These are phyloP conservation scores for Blastobotrys elegans DNA, from an alignment of 1,139 yeast genomes.

Conservation along the genomic window DNA sequence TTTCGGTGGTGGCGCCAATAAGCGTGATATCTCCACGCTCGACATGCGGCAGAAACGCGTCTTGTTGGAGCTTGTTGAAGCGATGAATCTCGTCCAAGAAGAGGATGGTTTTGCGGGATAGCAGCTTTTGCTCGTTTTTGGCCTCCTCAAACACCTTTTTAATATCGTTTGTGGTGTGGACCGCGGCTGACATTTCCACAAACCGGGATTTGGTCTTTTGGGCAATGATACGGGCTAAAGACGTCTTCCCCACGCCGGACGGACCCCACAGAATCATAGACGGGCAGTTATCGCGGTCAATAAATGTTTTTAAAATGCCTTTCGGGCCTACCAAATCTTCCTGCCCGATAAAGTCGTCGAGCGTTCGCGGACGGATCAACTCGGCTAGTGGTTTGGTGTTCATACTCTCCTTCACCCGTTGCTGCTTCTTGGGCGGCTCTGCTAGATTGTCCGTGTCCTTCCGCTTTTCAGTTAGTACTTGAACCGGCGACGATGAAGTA, in stretches of 20 bases:
- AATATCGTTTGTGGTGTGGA: slow-evolving; percentile 65
- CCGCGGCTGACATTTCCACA: slow-evolving; percentile 83
- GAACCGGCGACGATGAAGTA: slow-evolving; percentile 5
- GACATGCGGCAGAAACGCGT: slow-evolving; percentile 49
- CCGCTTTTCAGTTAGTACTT: background rate
- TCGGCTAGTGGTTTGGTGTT: slow-evolving; percentile 77
- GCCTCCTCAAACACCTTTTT: slow-evolving; percentile 71
- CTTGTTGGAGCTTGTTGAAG: slow-evolving; percentile 87
- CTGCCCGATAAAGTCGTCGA: slow-evolving; percentile 85
- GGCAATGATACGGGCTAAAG: slow-evolving; percentile 60
- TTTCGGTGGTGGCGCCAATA: slow-evolving; percentile 96
- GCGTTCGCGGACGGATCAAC: slow-evolving; percentile 64
- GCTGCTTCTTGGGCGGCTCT: background rate
- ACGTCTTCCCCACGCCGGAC: slow-evolving; percentile 92
- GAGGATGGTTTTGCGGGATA: slow-evolving; percentile 67
- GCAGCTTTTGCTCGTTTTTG: slow-evolving; percentile 57
- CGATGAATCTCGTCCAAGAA: slow-evolving; percentile 93
- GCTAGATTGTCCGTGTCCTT: background rate
- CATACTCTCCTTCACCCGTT: background rate
- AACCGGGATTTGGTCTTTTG: slow-evolving; percentile 52
- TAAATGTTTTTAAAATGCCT: slow-evolving; percentile 68
- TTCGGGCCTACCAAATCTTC: slow-evolving; percentile 67
- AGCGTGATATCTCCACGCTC: slow-evolving; percentile 40
- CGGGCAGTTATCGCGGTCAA: slow-evolving; percentile 55
- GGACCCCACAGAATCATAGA: slow-evolving; percentile 94